Percentiles rank a stretch among this genome's conserved stretches.
phyloP scores from a whole-genome alignment of 2,329 filamentous ascomycete species.

The Xylariomycetidae sp. region DNA sequence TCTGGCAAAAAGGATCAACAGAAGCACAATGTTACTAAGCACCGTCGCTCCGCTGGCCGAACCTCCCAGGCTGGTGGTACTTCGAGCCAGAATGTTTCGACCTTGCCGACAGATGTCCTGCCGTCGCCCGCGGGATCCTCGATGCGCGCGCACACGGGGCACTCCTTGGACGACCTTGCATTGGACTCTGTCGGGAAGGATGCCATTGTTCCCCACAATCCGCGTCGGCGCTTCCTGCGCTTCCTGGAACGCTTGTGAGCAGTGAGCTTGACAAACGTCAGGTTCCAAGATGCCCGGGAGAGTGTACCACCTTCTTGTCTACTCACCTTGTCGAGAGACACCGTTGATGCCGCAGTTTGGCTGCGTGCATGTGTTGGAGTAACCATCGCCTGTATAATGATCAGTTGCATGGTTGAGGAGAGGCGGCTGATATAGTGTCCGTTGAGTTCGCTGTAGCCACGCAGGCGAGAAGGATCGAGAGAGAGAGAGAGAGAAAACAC shows the following conservation, averaged over 20 bases:
- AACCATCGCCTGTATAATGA: too few species aligned
- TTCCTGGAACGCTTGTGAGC: conserved; percentile 4
- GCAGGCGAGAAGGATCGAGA: too few species aligned
- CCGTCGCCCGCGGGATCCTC: conserved; percentile 16
- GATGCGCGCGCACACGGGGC: conserved; percentile 23
- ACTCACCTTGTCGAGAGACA: too few species aligned
- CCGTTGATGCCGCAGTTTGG: too few species aligned
- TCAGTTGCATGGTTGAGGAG: too few species aligned
- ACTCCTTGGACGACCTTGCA: conserved; percentile 19
- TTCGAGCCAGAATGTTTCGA: neutral
- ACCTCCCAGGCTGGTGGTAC: neutral
- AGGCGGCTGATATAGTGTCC: too few species aligned
- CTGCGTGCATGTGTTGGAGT: too few species aligned
- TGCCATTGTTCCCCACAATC: neutral
- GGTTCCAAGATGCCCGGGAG: too few species aligned
- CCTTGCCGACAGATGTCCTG: neutral
- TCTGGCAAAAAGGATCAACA: conserved; percentile 12
- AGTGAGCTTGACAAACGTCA: conserved; percentile 1
- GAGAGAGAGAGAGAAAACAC: too few species aligned
- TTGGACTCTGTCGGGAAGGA: neutral
- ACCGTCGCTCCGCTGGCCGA: neutral
- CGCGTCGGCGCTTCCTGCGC: conserved; percentile 11
- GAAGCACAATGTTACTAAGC: conserved; percentile 2
- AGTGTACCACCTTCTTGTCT: too few species aligned
- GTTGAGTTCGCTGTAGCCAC: too few species aligned